These are phyloP conservation scores for Arthrobotrys pseudoclavata DNA, from an alignment of 2,329 filamentous ascomycete species.

Conservation along the genomic window DNA sequence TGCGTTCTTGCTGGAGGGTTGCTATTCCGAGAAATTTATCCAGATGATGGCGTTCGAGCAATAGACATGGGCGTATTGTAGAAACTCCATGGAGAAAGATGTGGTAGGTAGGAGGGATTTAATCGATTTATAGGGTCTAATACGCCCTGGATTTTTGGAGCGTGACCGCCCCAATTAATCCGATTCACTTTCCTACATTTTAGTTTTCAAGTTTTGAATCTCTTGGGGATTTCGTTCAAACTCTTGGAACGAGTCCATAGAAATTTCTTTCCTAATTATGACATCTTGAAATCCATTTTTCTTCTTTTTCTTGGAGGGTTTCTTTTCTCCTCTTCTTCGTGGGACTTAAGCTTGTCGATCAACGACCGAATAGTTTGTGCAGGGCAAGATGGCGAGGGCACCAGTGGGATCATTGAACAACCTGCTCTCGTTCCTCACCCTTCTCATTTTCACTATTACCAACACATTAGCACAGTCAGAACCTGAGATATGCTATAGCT, in stretches of 20 bases:
- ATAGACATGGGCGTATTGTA: slow-evolving; percentile 30
- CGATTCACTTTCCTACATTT: slow-evolving; percentile 25
- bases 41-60: slow-evolving; percentile 48
- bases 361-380: slow-evolving; percentile 13
- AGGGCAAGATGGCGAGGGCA: slow-evolving; percentile 42
- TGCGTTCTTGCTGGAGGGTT: slow-evolving; percentile 36
- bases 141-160: slow-evolving; percentile 32
- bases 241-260: slow-evolving; percentile 10
- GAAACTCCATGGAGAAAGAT: slow-evolving; percentile 19
- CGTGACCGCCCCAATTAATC: slow-evolving; percentile 48
- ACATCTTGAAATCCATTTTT: slow-evolving; percentile 32
- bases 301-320: slow-evolving; percentile 18
- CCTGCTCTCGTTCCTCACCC: slow-evolving; percentile 41
- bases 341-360: slow-evolving; percentile 12
- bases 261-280: slow-evolving; percentile 28
- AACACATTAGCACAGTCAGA: slow-evolving; percentile 43
- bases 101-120: slow-evolving; percentile 52
- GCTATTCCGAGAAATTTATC: slow-evolving; percentile 58
- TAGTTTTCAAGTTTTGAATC: not conserved
- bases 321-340: slow-evolving; percentile 20
- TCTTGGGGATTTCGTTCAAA: not conserved
- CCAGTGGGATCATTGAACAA: slow-evolving; percentile 15
- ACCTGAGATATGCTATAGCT: slow-evolving; percentile 47
- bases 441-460: slow-evolving; percentile 40
- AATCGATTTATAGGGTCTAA: slow-evolving; percentile 57